Base-by-base conservation (phyloP, 495 filamentous ascomycete species). In the Podospora sp. region DNA sequence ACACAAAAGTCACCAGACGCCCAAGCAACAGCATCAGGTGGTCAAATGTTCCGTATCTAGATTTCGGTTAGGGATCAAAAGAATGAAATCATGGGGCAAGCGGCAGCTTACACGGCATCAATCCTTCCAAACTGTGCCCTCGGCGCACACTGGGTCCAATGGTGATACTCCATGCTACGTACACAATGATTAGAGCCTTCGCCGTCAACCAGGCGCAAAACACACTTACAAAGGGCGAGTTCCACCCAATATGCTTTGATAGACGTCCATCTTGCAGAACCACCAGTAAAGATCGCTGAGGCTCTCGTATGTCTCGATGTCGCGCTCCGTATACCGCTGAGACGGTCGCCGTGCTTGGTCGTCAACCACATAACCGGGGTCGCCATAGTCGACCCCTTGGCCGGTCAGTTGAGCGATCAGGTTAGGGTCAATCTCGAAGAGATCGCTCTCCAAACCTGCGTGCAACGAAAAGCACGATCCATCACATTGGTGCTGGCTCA, bases 221-320 rank as follows among this genome's bases (percentile, higher is more conserved):
- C 24, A 9, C 46, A 84, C 93, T 84, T 79, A 97, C 94, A 96
- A 88, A 33, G 94, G 83, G 59, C 84, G 82, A 66, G 93, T 92
- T 1, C 92, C 95, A 71, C 95, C 94, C 40, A 99, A 79, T 65
- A 97, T 84, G 73, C 92, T 93, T 76, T 97, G 94, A 71, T 93
- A 92, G 6, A 90, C 86, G 78, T 99, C 95, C 78, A 97, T 94
- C 78, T 97, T 96, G 63, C 84, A 88, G 77, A 90, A 99, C 93
- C 92, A 98, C 95, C 95, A 99, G 79, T 91, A 96, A 29, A 99
- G 81, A 78, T 99, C 95, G 63, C 90, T 87, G 62, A 96, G 85
- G 46, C 91, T 86, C 73, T 92, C 88, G 72, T 91, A 96, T 25
- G 80, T 86, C 67, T 94, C 91, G 59, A 94, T 84, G 58, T 95